Evolutionary conservation across 73 alveolate genomes (phyloP), one percentile per base, ranked within the genome.

Genomic region (Paramecium primaurelia): DNA sequence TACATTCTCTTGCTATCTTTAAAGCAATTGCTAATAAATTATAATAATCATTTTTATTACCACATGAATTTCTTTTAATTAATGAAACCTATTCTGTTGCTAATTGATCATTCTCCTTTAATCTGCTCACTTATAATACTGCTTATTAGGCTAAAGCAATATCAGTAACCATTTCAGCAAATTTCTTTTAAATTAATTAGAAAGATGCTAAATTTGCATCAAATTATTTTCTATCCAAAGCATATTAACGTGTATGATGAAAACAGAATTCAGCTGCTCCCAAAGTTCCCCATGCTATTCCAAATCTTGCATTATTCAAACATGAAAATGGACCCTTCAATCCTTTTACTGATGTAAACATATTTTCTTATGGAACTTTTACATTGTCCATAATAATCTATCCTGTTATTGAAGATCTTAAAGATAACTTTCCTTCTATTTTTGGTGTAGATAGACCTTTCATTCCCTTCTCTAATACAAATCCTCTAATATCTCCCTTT

Each of bases 251-350:
- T 4, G 97, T 96, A 26, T 77, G 59, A 88, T 92, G 95, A 96
- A 94, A 96, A 92, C 99, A 97, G 58, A 71, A 94, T 91, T 96
- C 98, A 10, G 99, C 99, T 14, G 99, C 99, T 11, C 99, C 99
- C 75, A 96, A 75, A 16, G 98, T 92, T 26, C 99, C 99, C 99
- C 99, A 97, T 30, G 99, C 95, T 47, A 97, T 97, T n/a, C 99
- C 99, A 77, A 96, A 96, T 93, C 98, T 93, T 3, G 99, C 99
- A 40, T 96, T 92, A 86, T 97, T 97, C 20, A 97, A 91, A 86
- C 99, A 97, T 14, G 99, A 94, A 96, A 97, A 96, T 16, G 99
- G 99, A 58, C 99, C 99, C 59, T 96, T 94, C 94, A 97, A 80
- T 34, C 99, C 98, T 59, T 86, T 93, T 9, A 93, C 96, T 11